phyloP scores from a whole-genome alignment of 768 basidiomycete species.

The Chiua virens region DNA sequence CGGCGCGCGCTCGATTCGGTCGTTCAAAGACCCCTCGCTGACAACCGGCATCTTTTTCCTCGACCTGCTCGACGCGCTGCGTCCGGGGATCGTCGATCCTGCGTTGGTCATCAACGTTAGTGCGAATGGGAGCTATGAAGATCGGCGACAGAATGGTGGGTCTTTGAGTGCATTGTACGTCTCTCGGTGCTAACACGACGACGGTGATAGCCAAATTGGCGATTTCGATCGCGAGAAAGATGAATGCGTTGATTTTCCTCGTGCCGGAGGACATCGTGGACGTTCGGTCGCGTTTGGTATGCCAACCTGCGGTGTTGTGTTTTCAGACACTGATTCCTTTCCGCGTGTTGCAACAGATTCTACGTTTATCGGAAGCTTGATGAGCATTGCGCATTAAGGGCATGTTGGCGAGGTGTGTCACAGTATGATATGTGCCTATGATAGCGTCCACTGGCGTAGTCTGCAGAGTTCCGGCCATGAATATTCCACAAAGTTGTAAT shows the following conservation, averaged over 20 bases:
- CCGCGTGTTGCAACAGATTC: constrained; percentile 46
- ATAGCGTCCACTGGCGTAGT: no score
- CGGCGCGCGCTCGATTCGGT: constrained; percentile 64
- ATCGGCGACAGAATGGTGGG: constrained; percentile 88
- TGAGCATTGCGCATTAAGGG: constrained; percentile 56
- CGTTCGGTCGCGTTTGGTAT: constrained; percentile 82
- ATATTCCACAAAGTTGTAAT: no score
- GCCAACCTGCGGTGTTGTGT: constrained; percentile 27
- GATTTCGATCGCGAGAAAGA: constrained; percentile 98
- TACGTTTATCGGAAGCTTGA: constrained; percentile 93
- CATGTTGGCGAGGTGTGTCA: not conserved
- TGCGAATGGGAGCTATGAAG: constrained; percentile 73
- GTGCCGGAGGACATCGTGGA: constrained; percentile 98
- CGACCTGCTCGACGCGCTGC: constrained; percentile 85
- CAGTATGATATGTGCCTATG: no score
- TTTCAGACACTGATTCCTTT: not conserved
- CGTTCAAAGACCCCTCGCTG: constrained; percentile 91
- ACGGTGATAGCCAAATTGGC: constrained; percentile 79
- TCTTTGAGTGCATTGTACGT: not conserved
- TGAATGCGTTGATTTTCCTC: constrained; percentile 93
- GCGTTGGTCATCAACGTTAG: constrained; percentile 64
- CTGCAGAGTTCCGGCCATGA: no score
- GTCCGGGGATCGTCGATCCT: constrained; percentile 95
- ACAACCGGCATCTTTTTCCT: constrained; percentile 92
- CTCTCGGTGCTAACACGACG: not conserved